Evolutionary conservation across 495 filamentous ascomycete species (phyloP).

Genomic region (Aspergillus ellipticus): DNA sequence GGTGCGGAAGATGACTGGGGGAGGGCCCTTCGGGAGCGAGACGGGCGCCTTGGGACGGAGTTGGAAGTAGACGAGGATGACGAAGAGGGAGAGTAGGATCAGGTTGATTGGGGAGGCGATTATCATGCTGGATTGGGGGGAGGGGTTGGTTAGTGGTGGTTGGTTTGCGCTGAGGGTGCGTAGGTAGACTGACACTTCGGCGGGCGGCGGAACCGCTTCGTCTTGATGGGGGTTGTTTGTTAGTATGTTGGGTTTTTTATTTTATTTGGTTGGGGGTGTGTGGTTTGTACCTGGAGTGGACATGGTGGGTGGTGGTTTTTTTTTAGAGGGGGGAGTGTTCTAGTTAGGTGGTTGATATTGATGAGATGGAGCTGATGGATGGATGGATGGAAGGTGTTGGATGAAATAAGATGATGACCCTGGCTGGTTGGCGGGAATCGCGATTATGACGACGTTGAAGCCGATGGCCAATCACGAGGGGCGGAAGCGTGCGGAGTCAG

Average conservation of each 20-base stretch:
- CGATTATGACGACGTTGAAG: background rate
- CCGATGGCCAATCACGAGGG: background rate
- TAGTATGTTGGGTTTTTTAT: background rate
- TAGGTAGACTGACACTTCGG: conserved; percentile 28
- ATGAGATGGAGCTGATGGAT: no score
- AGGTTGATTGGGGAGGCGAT: conserved; percentile 77
- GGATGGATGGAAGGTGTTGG: background rate
- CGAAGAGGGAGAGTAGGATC: conserved; percentile 64
- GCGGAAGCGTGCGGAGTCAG: background rate
- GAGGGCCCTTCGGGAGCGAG: conserved; percentile 63
- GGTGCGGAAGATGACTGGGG: conserved; percentile 79
- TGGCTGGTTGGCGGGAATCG: background rate
- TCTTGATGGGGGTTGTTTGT: conserved; percentile 8
- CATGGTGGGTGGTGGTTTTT: conserved; percentile 4
- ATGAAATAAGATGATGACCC: conserved; percentile 1
- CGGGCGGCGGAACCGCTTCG: conserved; percentile 19
- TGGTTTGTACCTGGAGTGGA: conserved; percentile 15
- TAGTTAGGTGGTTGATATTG: no score
- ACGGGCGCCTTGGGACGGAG: conserved; percentile 58
- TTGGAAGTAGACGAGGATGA: conserved; percentile 66
- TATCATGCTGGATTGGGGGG: conserved; percentile 40
- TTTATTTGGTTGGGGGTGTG: background rate
- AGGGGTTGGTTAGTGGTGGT: background rate
- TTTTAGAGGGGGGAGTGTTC: background rate
- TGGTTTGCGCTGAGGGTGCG: background rate